These are phyloP conservation scores for Rhizomucor miehei DNA, from an alignment of 371 early-diverging fungal genomes.

Conservation along the genomic window DNA sequence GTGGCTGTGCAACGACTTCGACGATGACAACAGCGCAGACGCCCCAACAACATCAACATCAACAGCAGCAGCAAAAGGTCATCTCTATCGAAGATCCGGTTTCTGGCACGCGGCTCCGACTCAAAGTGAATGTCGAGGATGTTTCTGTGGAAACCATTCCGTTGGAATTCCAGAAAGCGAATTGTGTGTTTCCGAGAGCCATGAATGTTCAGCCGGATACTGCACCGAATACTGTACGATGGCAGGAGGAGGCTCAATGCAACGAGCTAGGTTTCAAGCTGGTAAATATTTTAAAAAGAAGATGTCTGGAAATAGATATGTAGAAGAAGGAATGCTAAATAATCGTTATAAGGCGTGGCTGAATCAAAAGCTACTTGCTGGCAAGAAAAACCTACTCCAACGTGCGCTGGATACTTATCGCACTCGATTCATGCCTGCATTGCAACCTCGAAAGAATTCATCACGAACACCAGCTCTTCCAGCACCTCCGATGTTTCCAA, in stretches of 20 bases:
- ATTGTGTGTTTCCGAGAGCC: conserved; percentile 41
- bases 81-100: conserved; percentile 41
- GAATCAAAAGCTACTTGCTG: conserved; percentile 41
- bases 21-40: conserved; percentile 28
- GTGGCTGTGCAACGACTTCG: conserved; percentile 16
- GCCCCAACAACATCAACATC: conserved; percentile 33
- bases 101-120: conserved; percentile 25
- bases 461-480: conserved; percentile 24
- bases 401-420: conserved; percentile 48
- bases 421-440: conserved; percentile 39
- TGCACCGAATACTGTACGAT: conserved; percentile 17
- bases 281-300: conserved; percentile 19
- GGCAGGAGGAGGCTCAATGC: conserved; percentile 42
- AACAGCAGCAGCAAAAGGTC: conserved; percentile 43
- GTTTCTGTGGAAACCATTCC: conserved; percentile 43
- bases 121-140: conserved; percentile 41
- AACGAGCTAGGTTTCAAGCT: conserved; percentile 52
- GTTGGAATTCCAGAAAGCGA: conserved; percentile 31
- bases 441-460: conserved; percentile 39
- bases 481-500: conserved; percentile 11
- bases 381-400: conserved; percentile 45
- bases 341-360: conserved; percentile 38
- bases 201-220: conserved; percentile 18
- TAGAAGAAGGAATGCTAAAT: conserved; percentile 2
- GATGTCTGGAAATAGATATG: neutral